Base-by-base conservation (phyloP, 2,329 filamentous ascomycete genomes). In the Coniochaeta ligniaria region DNA sequence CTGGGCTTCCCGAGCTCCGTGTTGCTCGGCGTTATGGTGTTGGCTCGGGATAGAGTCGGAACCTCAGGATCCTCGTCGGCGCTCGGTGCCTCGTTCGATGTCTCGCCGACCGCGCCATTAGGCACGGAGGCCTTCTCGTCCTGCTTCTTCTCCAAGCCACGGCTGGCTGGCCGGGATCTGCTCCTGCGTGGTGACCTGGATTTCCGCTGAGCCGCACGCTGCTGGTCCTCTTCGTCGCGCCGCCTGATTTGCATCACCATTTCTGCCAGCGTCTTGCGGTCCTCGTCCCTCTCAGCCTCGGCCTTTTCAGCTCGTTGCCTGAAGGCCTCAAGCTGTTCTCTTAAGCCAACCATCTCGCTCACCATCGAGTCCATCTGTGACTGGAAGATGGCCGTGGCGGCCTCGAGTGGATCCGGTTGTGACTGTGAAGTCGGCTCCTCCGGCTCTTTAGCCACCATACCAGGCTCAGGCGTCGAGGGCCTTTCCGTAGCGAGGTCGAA, bases 161-260 rank as follows among this genome's bases (percentile, higher is more conserved):
- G 66, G 50, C 60, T 64, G 12, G 52, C 60, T 61, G 67, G 65
- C 50, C 66, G 66, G 26, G 70, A 70, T 62, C 71, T 66, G 57
- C 68, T 66, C 57, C 70, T 68, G 38, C 75, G 76, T 14, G 71
- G 67, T n/a, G 75, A 76, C 24, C 72, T 74, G 2, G 71, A 70
- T 57, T 73, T 77, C 63, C 75, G 72, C 36, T 76, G 75, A 3
- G 75, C 75, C n/a, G 74, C 77, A 35, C 74, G 75, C 65, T 75
- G 77, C 64, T 71, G 76, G 33, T 78, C 80, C 65, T 83, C 84
- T 66, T 87, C 85, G 66, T 92, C 87, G 4, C 71, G 68, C 67
- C 80, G 81, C 59, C 92, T 85, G 60, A 97, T 89, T 65, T 89
- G 88, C 67, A 91, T 81, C 14, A 97, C 87, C 91, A 98, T 95